Percentiles rank a stretch among this genome's conserved stretches.
Conservation (phyloP, 1,284 basidiomycete species). For the Cryptococcus sp. region DNA sequence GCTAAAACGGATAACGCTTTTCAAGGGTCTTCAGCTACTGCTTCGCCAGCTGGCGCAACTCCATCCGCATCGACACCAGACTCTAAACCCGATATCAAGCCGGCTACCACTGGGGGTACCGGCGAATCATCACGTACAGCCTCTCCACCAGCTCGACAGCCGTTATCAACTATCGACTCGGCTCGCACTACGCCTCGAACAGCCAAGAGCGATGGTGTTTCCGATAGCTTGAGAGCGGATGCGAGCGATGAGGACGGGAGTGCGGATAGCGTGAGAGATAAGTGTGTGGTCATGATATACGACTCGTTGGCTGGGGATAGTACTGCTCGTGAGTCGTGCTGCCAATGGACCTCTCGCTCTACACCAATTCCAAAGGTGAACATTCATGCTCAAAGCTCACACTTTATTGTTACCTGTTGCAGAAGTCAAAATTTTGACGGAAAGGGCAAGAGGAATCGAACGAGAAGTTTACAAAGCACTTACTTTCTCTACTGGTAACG, state of each 20-base stretch:
- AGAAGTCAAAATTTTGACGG: slow-evolving; percentile 52
- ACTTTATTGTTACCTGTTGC: background rate
- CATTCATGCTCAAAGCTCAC: slow-evolving; percentile 1
- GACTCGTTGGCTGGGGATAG: slow-evolving; percentile 85
- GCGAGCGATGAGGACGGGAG: slow-evolving; percentile 62
- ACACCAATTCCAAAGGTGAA: background rate
- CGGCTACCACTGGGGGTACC: slow-evolving; percentile 1
- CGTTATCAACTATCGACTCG: slow-evolving; percentile 54
- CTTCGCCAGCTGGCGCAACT: slow-evolving; percentile 16
- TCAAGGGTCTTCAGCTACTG: slow-evolving; percentile 16
- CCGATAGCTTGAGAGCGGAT: slow-evolving; percentile 35
- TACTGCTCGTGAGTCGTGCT: slow-evolving; percentile 68
- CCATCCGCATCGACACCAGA: slow-evolving; percentile 11
- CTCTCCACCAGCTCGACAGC: slow-evolving; percentile 16
- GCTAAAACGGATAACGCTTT: too few relatives aligned
- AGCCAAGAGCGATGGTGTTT: slow-evolving; percentile 69
- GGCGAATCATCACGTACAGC: slow-evolving; percentile 11
- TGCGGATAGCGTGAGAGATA: slow-evolving; percentile 67
- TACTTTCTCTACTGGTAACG: slow-evolving; percentile 47
- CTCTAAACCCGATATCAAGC: slow-evolving; percentile 6
- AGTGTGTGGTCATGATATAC: slow-evolving; percentile 87
- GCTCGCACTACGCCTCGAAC: slow-evolving; percentile 59
- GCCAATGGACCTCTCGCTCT: too few relatives aligned
- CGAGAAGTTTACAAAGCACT: slow-evolving; percentile 46
- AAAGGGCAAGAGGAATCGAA: slow-evolving; percentile 55